These are phyloP conservation scores for Linum usitatissimum DNA, from an alignment of 345 rosid species.

Conservation along the genomic window DNA sequence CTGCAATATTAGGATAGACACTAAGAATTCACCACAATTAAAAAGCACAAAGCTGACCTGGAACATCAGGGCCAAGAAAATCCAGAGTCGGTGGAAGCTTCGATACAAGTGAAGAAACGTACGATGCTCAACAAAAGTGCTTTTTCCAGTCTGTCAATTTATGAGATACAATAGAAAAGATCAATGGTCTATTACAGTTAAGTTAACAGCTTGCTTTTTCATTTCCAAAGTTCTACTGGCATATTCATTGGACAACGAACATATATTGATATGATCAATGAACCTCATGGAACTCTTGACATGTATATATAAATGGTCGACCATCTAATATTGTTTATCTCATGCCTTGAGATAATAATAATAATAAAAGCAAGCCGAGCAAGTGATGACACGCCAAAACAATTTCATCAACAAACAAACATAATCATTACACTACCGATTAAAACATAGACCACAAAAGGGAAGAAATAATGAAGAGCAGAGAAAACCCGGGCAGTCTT, in stretches of 20 bases:
- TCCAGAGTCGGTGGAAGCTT: conserved; percentile 93
- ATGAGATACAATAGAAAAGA: background rate
- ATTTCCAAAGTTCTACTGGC: background rate
- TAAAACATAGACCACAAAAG: background rate
- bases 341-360: background rate
- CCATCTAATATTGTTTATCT: background rate
- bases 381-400: background rate
- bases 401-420: background rate
- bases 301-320: background rate
- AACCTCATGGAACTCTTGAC: background rate
- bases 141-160: conserved; percentile 70
- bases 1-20: background rate
- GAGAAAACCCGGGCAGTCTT: background rate
- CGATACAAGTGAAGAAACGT: conserved; percentile 90
- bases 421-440: background rate
- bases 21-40: background rate
- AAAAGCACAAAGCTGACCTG: conserved; percentile 42
- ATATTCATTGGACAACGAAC: background rate
- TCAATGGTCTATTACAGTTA: background rate
- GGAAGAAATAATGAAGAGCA: background rate
- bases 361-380: background rate
- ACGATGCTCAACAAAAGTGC: conserved; percentile 95
- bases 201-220: too few relatives aligned
- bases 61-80: conserved; percentile 88
- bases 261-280: background rate